Percentiles rank a stretch among this genome's conserved stretches.
phyloP scores from a whole-genome alignment of 75 land plant genomes.

The Pinus albicaulis region DNA sequence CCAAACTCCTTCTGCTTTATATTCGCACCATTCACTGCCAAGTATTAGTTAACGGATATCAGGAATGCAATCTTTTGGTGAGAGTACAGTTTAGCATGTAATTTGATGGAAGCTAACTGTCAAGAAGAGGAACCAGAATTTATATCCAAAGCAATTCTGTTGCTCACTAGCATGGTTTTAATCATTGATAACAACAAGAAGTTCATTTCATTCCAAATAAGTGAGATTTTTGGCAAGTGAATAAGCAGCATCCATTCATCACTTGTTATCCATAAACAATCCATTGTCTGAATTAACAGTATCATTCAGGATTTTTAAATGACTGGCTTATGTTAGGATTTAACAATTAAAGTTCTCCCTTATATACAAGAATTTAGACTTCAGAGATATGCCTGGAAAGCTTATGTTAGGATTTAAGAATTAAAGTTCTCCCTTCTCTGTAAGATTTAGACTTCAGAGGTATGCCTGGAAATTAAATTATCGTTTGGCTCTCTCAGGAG shows the following conservation, averaged over 20 bases:
- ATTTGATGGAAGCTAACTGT: neutral
- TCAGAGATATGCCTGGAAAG: neutral
- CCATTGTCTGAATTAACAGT: too few species aligned
- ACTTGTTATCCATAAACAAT: neutral
- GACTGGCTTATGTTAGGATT: neutral
- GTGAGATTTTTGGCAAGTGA: neutral
- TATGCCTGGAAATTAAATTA: neutral
- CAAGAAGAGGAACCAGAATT: neutral
- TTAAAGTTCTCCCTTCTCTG: neutral
- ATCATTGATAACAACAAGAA: neutral
- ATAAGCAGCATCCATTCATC: neutral
- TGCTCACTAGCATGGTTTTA: neutral
- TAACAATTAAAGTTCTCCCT: neutral
- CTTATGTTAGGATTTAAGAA: neutral
- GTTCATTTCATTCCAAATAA: neutral
- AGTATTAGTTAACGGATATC: slow-evolving; percentile 16
- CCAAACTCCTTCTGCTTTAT: slow-evolving; percentile 72
- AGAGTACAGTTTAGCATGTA: neutral
- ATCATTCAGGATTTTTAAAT: neutral
- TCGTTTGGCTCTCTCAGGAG: neutral
- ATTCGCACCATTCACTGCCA: slow-evolving; percentile 65
- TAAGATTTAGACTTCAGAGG: neutral
- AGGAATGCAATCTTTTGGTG: slow-evolving; percentile 2
- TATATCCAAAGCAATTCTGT: neutral
- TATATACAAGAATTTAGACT: neutral